These are phyloP conservation scores for Daldinia eschscholtzii DNA, from an alignment of 2,329 filamentous ascomycete genomes.

Conservation along the genomic window DNA sequence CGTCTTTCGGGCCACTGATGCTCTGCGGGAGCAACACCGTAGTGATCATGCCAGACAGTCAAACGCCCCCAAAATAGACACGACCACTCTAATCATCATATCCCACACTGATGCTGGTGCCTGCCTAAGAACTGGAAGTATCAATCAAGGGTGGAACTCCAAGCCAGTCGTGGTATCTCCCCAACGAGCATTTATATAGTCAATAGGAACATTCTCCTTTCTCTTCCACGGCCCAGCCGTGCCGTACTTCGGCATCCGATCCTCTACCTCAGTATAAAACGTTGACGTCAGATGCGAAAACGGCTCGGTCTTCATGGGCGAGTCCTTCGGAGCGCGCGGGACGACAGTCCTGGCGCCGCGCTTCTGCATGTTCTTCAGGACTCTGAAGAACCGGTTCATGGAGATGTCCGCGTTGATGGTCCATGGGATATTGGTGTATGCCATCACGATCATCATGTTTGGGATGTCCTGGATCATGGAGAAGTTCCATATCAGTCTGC, in stretches of 20 bases:
- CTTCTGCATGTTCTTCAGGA: constrained; percentile 64
- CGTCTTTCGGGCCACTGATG: too few relatives aligned
- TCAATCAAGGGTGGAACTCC: constrained; percentile 15
- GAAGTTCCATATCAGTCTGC: constrained; percentile 69
- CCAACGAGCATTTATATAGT: constrained; percentile 33
- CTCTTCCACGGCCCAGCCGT: constrained; percentile 32
- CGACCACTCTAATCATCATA: too few relatives aligned
- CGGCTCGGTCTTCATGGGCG: constrained; percentile 15
- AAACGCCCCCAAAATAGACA: too few relatives aligned
- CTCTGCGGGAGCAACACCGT: too few relatives aligned
- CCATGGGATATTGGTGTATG: constrained; percentile 73
- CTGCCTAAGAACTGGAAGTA: neutral
- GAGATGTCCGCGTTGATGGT: constrained; percentile 71
- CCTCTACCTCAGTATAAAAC: constrained; percentile 15
- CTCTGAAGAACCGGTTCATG: constrained; percentile 61
- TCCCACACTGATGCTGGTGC: neutral
- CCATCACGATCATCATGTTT: constrained; percentile 69
- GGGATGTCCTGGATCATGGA: constrained; percentile 73
- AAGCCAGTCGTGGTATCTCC: constrained; percentile 32
- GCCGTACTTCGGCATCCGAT: constrained; percentile 29
- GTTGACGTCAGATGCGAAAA: constrained; percentile 42
- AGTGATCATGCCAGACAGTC: too few relatives aligned
- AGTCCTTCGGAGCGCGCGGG: constrained; percentile 57
- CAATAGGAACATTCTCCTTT: constrained; percentile 9
- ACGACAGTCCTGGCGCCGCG: constrained; percentile 58